Conservation (phyloP, 768 basidiomycete species). For the Boletus insuetus region DNA sequence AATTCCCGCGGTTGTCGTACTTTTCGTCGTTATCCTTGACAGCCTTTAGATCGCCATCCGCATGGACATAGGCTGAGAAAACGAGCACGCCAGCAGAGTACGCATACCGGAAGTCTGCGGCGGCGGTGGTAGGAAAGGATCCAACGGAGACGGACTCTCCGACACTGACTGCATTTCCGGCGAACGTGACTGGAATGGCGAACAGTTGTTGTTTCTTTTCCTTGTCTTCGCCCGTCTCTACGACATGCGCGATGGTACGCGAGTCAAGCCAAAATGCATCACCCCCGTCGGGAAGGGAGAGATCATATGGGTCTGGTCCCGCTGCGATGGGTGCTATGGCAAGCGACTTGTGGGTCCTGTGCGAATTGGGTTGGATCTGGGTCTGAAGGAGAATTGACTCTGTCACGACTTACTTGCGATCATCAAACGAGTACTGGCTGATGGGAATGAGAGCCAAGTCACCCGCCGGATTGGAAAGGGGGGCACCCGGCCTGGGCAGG, state of each 20-base stretch:
- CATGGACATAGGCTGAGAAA: constrained; percentile 83
- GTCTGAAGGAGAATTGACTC: background rate
- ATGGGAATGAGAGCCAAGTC: constrained; percentile 66
- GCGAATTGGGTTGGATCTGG: background rate
- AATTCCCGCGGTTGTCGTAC: constrained; percentile 70
- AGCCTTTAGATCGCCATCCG: constrained; percentile 67
- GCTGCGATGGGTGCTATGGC: constrained; percentile 59
- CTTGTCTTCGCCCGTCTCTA: constrained; percentile 48
- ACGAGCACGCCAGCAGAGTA: constrained; percentile 58
- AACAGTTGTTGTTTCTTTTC: constrained; percentile 55
- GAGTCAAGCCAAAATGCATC: constrained; percentile 78
- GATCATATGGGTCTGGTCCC: constrained; percentile 45
- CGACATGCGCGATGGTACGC: constrained; percentile 67
- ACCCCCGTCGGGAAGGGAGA: constrained; percentile 64
- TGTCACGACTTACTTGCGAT: constrained; percentile 58
- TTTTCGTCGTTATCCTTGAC: constrained; percentile 68
- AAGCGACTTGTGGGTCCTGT: constrained; percentile 69
- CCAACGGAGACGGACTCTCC: constrained; percentile 49
- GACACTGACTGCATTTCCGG: constrained; percentile 33
- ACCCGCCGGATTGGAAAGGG: constrained; percentile 64
- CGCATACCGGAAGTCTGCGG: constrained; percentile 69
- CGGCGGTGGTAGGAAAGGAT: constrained; percentile 64
- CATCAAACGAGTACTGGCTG: constrained; percentile 67
- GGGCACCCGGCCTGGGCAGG: constrained; percentile 63
- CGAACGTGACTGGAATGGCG: constrained; percentile 52